Evolutionary conservation across 345 rosid species (phyloP).

Genomic region (Gossypium anomalum): DNA sequence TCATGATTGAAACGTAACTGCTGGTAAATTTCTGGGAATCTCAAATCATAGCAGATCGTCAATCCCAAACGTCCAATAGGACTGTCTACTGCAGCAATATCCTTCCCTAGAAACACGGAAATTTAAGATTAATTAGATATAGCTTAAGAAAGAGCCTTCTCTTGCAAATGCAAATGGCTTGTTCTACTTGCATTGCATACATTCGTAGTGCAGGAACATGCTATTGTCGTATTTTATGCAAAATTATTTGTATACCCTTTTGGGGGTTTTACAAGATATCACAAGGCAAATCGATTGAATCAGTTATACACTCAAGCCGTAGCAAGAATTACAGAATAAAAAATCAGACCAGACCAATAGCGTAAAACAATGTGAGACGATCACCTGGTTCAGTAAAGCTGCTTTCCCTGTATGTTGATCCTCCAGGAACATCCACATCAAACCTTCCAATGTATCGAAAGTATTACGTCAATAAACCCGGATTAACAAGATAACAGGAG

Average conservation of each 20-base stretch:
- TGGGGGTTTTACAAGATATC: neutral
- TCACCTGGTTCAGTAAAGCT: slow-evolving; percentile 88
- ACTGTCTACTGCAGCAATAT: slow-evolving; percentile 68
- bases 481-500: neutral
- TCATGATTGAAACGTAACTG: slow-evolving; percentile 71
- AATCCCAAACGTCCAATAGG: slow-evolving; percentile 80
- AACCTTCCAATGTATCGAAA: slow-evolving; percentile 35
- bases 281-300: neutral
- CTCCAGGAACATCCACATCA: slow-evolving; percentile 93
- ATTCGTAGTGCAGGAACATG: neutral
- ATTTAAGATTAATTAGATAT: slow-evolving; percentile 8
- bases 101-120: slow-evolving; percentile 45
- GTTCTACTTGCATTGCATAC: neutral
- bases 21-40: slow-evolving; percentile 90
- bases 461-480: neutral
- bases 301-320: neutral
- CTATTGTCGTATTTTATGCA: neutral
- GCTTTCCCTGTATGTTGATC: slow-evolving; percentile 77
- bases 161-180: neutral
- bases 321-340: neutral
- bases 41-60: slow-evolving; percentile 86
- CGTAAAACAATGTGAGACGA: neutral
- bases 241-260: neutral
- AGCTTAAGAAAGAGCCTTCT: neutral
- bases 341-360: neutral